Base-by-base conservation (phyloP, 371 early-diverging fungal genomes). In the Saksenaea vasiformis region DNA sequence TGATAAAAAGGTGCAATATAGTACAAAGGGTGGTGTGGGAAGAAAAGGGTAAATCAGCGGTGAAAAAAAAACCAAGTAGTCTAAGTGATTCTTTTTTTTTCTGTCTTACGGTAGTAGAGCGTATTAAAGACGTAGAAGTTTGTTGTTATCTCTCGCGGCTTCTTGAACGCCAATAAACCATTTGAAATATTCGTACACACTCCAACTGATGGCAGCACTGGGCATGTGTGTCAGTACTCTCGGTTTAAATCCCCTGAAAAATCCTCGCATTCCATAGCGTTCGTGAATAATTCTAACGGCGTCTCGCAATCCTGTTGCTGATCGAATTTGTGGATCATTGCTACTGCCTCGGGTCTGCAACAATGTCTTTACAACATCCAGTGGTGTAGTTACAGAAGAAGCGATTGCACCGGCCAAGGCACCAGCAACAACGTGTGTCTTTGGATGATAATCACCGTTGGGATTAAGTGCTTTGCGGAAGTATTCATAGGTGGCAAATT, bases 181-280 rank as follows among this genome's bases (percentile, higher is more conserved):
- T 69, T 92, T 92, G 66, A 92, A 90, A 64, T 91, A 92, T 73
- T 92, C 92, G 65, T 92, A 92, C 3, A 93, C 91, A 54, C 92
- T 87, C 97, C 97, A 97, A 70, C 91, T 90, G 36, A 96, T 90
- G 17, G 95, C 97, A 0, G 96, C 95, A 44, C 93, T 88, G 0
- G 97, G 97, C 87, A 95, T 87, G 65, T 93, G 88, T 17, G 90
- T 85, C 36, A 95, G 67, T 7, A 95, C 83, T 54, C 97, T 82
- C 7, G 97, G 93, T 53, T 80, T 72, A 5, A 87, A 66, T 11
- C 97, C 97, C 54, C 91, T 80, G 55, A 85, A 72, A 69, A 96
- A 94, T 5, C 95, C 96, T 3, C 60, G 65, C 1, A 85, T 1
- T 0, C 96, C 96, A 65, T 93, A 77, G 24, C 83, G 73, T 56